Conservation (phyloP, 257 asterid genomes). For the Solanum pennellii region DNA sequence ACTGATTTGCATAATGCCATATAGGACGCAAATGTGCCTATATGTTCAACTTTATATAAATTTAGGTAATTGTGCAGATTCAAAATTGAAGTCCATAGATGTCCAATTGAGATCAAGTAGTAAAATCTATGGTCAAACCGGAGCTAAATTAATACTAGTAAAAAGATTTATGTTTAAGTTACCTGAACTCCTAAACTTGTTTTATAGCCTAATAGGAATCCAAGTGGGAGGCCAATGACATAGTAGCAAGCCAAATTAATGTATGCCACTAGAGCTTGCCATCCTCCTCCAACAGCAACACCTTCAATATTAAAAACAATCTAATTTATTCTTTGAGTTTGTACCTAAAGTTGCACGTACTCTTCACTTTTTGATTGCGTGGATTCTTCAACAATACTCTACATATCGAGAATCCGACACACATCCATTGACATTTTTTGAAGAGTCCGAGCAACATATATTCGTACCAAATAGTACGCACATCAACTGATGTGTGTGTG, state of each 20-base stretch:
- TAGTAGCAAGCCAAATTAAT: constrained; percentile 77
- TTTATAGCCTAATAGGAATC: constrained; percentile 70
- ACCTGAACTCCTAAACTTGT: constrained; percentile 79
- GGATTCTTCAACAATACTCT: not conserved
- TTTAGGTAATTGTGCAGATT: not conserved
- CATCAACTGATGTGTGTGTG: not conserved
- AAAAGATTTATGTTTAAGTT: not conserved
- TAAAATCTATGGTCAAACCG: not conserved
- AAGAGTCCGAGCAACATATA: not conserved
- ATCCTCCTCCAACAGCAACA: constrained; percentile 98
- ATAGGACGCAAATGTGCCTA: not conserved
- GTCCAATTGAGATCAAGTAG: not conserved
- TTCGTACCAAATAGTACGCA: not conserved
- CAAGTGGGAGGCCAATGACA: constrained; percentile 66
- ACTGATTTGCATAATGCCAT: not conserved
- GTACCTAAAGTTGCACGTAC: not conserved
- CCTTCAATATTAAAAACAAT: constrained; percentile 23
- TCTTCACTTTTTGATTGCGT: not conserved
- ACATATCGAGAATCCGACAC: too few relatives aligned
- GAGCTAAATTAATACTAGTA: not conserved
- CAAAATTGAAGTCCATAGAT: not conserved
- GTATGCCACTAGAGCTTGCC: constrained; percentile 93
- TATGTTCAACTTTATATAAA: not conserved
- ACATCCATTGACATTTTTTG: too few relatives aligned
- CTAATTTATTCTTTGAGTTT: not conserved